These are phyloP conservation scores for Aspergillus sp. DNA, from an alignment of 2,329 filamentous ascomycete species.

Conservation along the genomic window DNA sequence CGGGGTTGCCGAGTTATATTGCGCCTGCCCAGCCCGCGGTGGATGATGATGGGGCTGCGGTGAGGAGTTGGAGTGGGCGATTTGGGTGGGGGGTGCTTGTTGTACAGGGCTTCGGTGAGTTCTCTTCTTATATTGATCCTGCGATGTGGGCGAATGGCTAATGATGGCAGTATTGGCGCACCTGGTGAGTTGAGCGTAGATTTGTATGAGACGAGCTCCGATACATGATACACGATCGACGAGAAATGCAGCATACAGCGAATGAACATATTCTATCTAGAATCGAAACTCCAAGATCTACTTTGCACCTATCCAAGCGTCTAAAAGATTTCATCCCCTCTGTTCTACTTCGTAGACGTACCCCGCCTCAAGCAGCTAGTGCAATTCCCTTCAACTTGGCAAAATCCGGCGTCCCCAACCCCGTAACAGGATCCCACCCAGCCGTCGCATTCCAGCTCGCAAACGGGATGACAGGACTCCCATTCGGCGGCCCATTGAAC, in stretches of 20 bases:
- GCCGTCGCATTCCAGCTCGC: conserved; percentile 57
- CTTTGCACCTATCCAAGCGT: too few relatives aligned
- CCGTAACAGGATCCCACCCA: conserved; percentile 58
- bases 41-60: not conserved
- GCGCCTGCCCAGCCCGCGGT: conserved; percentile 8
- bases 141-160: not conserved
- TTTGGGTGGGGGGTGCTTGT: not conserved
- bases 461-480: conserved; percentile 46
- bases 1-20: conserved; percentile 7
- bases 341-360: too few relatives aligned
- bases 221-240: too few relatives aligned
- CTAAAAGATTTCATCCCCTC: too few relatives aligned
- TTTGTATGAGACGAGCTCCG: not conserved
- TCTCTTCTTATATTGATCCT: not conserved
- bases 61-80: not conserved
- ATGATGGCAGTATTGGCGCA: not conserved
- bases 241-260: too few relatives aligned
- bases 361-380: not conserved
- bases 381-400: conserved; percentile 7
- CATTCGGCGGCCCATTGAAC: conserved; percentile 46
- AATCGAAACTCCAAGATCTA: too few relatives aligned
- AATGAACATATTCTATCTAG: too few relatives aligned
- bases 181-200: not conserved
- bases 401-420: conserved; percentile 45
- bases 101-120: not conserved